Evolutionary conservation across 768 basidiomycete genomes (phyloP), one percentile per base, ranked within the genome.

Genomic region (Boletus sp.): DNA sequence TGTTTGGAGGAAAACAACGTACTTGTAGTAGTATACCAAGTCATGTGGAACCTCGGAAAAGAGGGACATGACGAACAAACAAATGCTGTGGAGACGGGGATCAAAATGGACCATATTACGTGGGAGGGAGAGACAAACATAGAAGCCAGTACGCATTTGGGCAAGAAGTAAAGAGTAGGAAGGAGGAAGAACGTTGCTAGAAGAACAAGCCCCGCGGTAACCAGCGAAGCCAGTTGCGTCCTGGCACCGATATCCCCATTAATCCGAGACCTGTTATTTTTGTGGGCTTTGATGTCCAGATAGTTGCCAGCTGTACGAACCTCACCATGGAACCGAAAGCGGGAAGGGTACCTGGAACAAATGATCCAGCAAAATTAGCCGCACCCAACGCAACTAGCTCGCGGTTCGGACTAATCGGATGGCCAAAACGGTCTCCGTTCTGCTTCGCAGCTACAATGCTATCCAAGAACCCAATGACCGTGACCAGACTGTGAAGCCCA

Each of bases 401-500:
- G 29, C 97, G 87, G 67, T 98, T 99, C 0, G 94, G 93, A 58
- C 85, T 90, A 58, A 98, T 89, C 0, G 89, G 81, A 68, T 98
- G 87, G 3, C 91, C 89, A 64, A 87, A 98, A 13, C 86, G 85
- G 4, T 84, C 81, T 0, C 84, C 84, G 55, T 90, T 95, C 68
- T 98, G 94, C 64, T 98, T 97, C 3, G 96, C 96, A 0, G 94
- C 90, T 3, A 94, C 93, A 57, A 97, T 93, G 56, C 89, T 92
- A 68, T 99, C 96, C 56, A 99, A 75, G 69, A 95, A 97, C 1
- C 97, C 97, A 21, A 93, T 80, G 39, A 96, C 79, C 0, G 89
- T 82, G 47, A 91, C 87, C 49, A 93, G 68, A 32, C 88, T 90
- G 60, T 32, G 19, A 40, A 38, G 19, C 10, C 0, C n/a, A 50